Evolutionary conservation across 768 basidiomycete genomes (phyloP).

Genomic region (Agaricus subrufescens): DNA sequence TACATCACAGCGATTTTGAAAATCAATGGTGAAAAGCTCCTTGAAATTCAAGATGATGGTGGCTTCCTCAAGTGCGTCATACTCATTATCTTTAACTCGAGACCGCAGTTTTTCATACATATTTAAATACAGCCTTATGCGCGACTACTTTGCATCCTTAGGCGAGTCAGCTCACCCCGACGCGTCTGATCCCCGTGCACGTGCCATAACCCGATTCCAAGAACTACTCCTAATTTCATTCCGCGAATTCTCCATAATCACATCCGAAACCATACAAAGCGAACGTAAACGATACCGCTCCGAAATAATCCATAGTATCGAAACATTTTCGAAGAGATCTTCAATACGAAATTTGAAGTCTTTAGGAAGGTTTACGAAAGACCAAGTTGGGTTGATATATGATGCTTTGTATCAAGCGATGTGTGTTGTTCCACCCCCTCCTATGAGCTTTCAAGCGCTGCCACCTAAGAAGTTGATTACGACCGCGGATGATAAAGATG

Average conservation of each 20-base stretch:
- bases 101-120: neutral
- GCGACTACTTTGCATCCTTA: conserved; percentile 89
- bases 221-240: conserved; percentile 95
- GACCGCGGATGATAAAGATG: conserved; percentile 52
- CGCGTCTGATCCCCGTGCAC: conserved; percentile 80
- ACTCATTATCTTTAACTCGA: neutral
- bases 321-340: conserved; percentile 89
- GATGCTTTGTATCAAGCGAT: conserved; percentile 87
- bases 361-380: conserved; percentile 79
- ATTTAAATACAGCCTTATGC: conserved; percentile 65
- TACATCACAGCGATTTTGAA: conserved; percentile 77
- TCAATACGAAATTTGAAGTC: conserved; percentile 83
- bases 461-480: conserved; percentile 50
- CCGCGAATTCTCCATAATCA: conserved; percentile 95
- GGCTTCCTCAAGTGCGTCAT: conserved; percentile 82
- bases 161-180: conserved; percentile 93
- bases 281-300: conserved; percentile 84
- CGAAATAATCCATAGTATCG: conserved; percentile 90
- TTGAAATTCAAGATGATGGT: conserved; percentile 95
- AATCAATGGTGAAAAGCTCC: conserved; percentile 90
- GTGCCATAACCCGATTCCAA: conserved; percentile 96
- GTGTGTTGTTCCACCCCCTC: conserved; percentile 69
- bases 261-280: conserved; percentile 85
- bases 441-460: conserved; percentile 24
- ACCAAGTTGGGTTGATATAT: conserved; percentile 86